A percentile compares a stretch with the other conserved stretches of the same genome.
These are phyloP conservation scores for Turnera subulata DNA, from an alignment of 345 rosid species.

Conservation along the genomic window DNA sequence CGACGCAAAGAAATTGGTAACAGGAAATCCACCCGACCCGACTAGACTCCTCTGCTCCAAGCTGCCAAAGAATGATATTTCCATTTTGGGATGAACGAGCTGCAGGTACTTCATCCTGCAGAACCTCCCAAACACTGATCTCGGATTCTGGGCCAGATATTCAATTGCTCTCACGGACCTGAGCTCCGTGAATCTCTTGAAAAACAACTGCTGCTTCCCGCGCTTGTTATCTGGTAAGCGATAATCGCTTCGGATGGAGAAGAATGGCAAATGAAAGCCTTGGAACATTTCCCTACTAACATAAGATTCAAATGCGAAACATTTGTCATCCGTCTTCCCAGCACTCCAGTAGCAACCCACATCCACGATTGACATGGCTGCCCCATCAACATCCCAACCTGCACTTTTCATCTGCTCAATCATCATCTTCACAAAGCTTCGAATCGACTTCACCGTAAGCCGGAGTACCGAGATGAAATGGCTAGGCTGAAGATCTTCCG, in stretches of 20 bases:
- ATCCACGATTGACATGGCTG: constrained; percentile 51
- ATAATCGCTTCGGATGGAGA: constrained; percentile 33
- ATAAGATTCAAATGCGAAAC: constrained; percentile 73
- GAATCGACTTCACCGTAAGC: constrained; percentile 55
- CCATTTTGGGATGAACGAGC: constrained; percentile 78
- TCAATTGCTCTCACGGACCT: constrained; percentile 50
- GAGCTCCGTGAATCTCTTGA: constrained; percentile 57
- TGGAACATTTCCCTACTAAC: constrained; percentile 75
- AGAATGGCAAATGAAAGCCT: constrained; percentile 54
- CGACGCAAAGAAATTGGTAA: constrained; percentile 37
- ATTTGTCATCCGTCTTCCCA: constrained; percentile 63
- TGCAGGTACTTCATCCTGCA: constrained; percentile 62
- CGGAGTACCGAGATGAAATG: constrained; percentile 53
- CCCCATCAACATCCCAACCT: constrained; percentile 66
- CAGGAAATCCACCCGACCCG: constrained; percentile 52
- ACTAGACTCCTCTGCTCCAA: constrained; percentile 44
- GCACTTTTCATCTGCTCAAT: constrained; percentile 62
- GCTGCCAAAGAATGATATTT: constrained; percentile 61
- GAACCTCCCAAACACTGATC: constrained; percentile 59
- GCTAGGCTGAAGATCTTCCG: constrained; percentile 45
- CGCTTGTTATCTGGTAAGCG: constrained; percentile 31
- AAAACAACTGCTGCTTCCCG: constrained; percentile 36
- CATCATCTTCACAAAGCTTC: constrained; percentile 62
- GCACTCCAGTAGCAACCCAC: constrained; percentile 48
- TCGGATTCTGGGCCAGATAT: constrained; percentile 44